Evolutionary conservation across 2,329 filamentous ascomycete species (phyloP), one percentile per base, ranked within the genome.

Genomic region (Apiospora pterosperma): DNA sequence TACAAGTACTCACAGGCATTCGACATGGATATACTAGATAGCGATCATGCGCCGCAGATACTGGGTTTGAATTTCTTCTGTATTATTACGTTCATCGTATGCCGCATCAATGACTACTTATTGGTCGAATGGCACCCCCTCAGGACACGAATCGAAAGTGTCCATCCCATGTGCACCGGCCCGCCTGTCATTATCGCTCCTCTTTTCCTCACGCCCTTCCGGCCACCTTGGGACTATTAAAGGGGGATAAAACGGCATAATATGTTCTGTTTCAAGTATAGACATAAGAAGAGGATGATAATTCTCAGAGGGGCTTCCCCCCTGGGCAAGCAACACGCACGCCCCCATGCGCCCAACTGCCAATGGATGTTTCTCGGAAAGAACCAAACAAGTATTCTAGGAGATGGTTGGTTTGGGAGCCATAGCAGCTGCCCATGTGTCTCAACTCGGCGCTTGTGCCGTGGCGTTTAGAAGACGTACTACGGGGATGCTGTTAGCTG

Each of bases 381-480:
- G 11, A 19, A 55, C 25, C 28, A 34, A 31, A 6, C n/a, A 31
- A n/a, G 16, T 34, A 34, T 55, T 19, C 16, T n/a, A 55, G 12
- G 28, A 12, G 6, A 55, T 55, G 44, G 31, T 31, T 5, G 3
- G 16, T 31, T 10, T 31, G 10, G 36, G 44, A 31, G 21, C 6
- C 44, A 55, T 34, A 34, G 28, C 48, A 55, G 12, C 8, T 55
- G 48, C 16, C n/a, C 48, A 55, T 10, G 25, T 19, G 19, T 34
- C 28, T 10, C 6, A 25, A 34, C 28, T 25, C 16, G 42, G 55
- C 55, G 19, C n/a, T 42, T n/a, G 34, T 21, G 55, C 25, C 52
- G 10, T 21, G 34, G 23, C 31, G 21, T 25, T 62, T 62, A 62
- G 31, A 62, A 42, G 60, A 62, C 60, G 60, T 62, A 62, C 60